Conservation (phyloP, 495 filamentous ascomycete species). For the Evernia prunastri region DNA sequence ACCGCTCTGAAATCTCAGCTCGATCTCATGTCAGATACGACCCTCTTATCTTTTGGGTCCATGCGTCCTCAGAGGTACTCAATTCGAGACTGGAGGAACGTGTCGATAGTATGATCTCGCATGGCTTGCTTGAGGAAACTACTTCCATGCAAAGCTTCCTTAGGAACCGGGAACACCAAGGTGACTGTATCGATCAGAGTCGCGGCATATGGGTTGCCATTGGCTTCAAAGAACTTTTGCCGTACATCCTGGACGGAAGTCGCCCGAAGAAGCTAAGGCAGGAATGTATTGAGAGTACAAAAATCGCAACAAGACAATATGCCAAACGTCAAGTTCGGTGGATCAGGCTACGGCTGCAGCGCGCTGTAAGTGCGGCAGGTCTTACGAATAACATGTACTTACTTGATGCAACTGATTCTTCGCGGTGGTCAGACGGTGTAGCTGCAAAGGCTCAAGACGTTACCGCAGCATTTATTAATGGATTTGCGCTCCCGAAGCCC, state of each 20-base stretch:
- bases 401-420: slow-evolving; percentile 63
- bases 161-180: slow-evolving; percentile 39
- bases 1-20: slow-evolving; percentile 15
- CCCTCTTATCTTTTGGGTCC: slow-evolving; percentile 80
- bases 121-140: slow-evolving; percentile 67
- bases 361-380: slow-evolving; percentile 48
- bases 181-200: slow-evolving; percentile 55
- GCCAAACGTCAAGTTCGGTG: slow-evolving; percentile 75
- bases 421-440: slow-evolving; percentile 53
- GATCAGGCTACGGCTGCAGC: slow-evolving; percentile 76
- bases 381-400: slow-evolving; percentile 57
- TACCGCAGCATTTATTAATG: slow-evolving; percentile 52
- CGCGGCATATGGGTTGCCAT: slow-evolving; percentile 94
- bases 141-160: slow-evolving; percentile 52
- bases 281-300: slow-evolving; percentile 52
- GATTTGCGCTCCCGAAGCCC: slow-evolving; percentile 52
- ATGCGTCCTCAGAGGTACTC: slow-evolving; percentile 60
- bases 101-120: slow-evolving; percentile 73
- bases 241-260: slow-evolving; percentile 54
- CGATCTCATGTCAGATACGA: slow-evolving; percentile 39
- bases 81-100: slow-evolving; percentile 64
- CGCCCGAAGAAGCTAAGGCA: slow-evolving; percentile 32
- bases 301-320: slow-evolving; percentile 79
- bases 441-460: slow-evolving; percentile 56
- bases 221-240: slow-evolving; percentile 83